Conservation (phyloP, 108 stramenopile species). For the Phaeodactylum tricornutum region DNA sequence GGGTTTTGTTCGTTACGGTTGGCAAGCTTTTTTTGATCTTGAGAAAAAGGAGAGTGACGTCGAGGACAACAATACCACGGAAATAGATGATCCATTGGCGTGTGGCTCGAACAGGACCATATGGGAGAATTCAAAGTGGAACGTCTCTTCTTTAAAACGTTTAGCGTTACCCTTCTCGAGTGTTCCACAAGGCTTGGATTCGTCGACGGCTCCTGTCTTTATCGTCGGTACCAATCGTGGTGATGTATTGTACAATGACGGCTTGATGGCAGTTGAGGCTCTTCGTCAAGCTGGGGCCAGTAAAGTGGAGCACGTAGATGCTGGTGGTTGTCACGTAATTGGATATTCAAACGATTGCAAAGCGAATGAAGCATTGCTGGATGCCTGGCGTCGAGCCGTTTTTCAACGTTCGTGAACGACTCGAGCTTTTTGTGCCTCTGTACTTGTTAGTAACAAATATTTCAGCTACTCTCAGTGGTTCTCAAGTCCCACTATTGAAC, state of each 20-base stretch:
- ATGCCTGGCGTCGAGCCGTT: too few species aligned
- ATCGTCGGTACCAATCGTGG: neutral
- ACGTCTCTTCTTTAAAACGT: neutral
- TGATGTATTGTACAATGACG: neutral
- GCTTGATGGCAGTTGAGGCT: neutral
- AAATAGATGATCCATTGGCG: neutral
- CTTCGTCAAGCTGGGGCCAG: neutral
- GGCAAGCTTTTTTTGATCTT: neutral
- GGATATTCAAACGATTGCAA: too few species aligned
- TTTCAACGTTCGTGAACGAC: too few species aligned
- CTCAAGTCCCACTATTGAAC: too few species aligned
- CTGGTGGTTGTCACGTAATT: too few species aligned
- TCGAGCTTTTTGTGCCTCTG: too few species aligned
- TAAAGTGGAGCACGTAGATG: too few species aligned
- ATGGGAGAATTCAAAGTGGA: neutral
- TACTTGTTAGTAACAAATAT: too few species aligned
- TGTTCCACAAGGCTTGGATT: neutral
- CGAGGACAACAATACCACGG: neutral
- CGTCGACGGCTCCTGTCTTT: neutral
- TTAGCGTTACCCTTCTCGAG: neutral
- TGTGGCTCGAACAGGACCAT: neutral
- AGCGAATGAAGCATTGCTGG: too few species aligned
- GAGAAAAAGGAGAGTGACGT: neutral
- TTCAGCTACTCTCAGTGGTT: too few species aligned
- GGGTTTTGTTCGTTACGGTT: neutral